Evolutionary conservation across 2,329 filamentous ascomycete species (phyloP).

Genomic region (Peltaster fructicola): DNA sequence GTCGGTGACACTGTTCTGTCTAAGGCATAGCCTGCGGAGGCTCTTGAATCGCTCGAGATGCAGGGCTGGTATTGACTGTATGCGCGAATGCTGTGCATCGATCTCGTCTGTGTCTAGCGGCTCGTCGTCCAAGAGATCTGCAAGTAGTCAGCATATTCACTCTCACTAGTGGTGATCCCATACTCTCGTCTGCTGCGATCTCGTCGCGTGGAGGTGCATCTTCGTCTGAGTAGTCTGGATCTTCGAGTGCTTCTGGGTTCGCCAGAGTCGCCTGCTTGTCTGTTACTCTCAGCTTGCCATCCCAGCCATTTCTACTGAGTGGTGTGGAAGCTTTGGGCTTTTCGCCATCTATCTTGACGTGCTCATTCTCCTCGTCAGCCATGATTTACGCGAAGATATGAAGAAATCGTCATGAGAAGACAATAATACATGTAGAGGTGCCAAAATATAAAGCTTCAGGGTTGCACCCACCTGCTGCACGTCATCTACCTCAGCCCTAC

Average conservation of each 20-base stretch:
- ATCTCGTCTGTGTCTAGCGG: conserved; percentile 51
- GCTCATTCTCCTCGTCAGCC: conserved; percentile 11
- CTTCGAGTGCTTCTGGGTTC: conserved; percentile 68
- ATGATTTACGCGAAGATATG: too few relatives aligned
- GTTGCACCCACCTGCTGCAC: conserved; percentile 15
- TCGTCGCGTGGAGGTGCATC: conserved; percentile 50
- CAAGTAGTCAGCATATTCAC: conserved; percentile 31
- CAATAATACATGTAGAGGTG: too few relatives aligned
- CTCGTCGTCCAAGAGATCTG: conserved; percentile 43
- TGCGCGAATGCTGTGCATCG: conserved; percentile 72
- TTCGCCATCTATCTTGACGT: conserved; percentile 34
- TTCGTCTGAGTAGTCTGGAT: conserved; percentile 69
- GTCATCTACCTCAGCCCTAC: conserved; percentile 12
- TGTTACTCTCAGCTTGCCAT: conserved; percentile 63
- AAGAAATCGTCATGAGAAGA: too few relatives aligned
- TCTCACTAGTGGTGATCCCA: conserved; percentile 33
- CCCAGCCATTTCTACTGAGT: conserved; percentile 42
- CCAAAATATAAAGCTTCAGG: too few relatives aligned
- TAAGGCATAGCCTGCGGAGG: conserved; percentile 56
- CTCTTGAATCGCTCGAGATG: conserved; percentile 69
- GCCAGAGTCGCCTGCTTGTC: conserved; percentile 44
- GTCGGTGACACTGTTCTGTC: conserved; percentile 73
- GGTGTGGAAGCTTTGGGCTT: conserved; percentile 13
- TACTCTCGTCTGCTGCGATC: conserved; percentile 69
- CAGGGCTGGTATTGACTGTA: conserved; percentile 60